These are phyloP conservation scores for Neurospora sp. DNA, from an alignment of 495 filamentous ascomycete genomes.

Conservation along the genomic window DNA sequence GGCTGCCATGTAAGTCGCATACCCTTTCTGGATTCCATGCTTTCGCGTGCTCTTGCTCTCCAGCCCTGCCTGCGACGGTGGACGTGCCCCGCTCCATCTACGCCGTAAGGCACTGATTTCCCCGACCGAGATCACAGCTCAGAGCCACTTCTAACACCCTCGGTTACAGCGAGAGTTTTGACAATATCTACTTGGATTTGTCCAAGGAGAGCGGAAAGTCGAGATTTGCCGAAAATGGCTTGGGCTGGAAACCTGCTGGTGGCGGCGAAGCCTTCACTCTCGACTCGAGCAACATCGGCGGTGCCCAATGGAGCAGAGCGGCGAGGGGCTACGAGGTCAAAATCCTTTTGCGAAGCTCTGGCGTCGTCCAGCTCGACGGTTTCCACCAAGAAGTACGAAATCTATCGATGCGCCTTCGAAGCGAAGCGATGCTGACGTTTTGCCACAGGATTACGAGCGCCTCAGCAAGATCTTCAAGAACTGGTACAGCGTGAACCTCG, in stretches of 20 bases:
- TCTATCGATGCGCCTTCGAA: background rate
- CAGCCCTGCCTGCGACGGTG: background rate
- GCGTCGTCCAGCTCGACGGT: conserved; percentile 88
- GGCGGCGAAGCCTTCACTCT: conserved; percentile 89
- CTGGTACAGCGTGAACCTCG: conserved; percentile 90
- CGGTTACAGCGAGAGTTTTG: conserved; percentile 68
- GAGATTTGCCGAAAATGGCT: conserved; percentile 81
- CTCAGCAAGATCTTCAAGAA: conserved; percentile 84
- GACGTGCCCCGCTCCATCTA: background rate
- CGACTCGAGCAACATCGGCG: conserved; percentile 67
- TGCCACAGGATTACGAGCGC: conserved; percentile 72
- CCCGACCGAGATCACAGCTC: background rate
- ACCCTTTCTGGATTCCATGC: background rate
- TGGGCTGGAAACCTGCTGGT: conserved; percentile 85
- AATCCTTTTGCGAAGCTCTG: conserved; percentile 69
- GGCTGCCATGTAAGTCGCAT: background rate
- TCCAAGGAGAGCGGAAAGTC: conserved; percentile 85
- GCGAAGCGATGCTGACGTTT: conserved; percentile 1
- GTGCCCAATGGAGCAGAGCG: conserved; percentile 91
- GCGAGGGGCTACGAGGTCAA: conserved; percentile 89
- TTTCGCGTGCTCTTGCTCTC: background rate
- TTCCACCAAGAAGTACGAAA: conserved; percentile 73
- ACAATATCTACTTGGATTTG: conserved; percentile 90
- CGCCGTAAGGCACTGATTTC: background rate
- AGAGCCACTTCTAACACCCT: background rate